phyloP scores from a whole-genome alignment of 352 stramenopile species.

The Phytophthora pini region DNA sequence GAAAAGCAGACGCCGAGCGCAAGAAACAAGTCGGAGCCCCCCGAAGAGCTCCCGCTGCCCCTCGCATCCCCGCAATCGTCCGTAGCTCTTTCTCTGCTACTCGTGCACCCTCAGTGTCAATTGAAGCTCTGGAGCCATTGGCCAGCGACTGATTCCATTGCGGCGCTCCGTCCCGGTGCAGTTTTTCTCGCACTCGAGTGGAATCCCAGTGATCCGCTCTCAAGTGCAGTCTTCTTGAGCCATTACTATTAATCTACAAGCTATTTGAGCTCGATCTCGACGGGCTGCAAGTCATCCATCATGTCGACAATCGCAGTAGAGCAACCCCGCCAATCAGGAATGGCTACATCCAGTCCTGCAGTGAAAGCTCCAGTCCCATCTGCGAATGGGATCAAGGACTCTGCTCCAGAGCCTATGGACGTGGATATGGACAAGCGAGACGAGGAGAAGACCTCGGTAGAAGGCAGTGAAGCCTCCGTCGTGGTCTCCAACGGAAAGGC shows the following conservation, averaged over 20 bases:
- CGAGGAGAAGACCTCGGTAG: constrained; percentile 1
- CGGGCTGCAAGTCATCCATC: background rate
- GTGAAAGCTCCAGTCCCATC: constrained; percentile 13
- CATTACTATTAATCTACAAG: constrained; percentile 8
- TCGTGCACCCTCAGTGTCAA: constrained; percentile 14
- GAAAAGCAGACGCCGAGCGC: constrained; percentile 37
- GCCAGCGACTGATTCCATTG: constrained; percentile 14
- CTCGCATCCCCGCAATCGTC: constrained; percentile 17
- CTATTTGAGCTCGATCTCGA: background rate
- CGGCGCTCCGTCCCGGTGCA: constrained; percentile 11
- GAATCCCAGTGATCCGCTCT: constrained; percentile 21
- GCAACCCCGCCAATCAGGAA: constrained; percentile 30
- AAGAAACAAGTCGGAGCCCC: constrained; percentile 28
- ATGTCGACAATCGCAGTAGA: constrained; percentile 45
- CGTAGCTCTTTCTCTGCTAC: background rate
- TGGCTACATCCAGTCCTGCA: constrained; percentile 30
- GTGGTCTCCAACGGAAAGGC: constrained; percentile 22
- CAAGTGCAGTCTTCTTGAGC: constrained; percentile 3
- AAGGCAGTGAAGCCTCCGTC: background rate
- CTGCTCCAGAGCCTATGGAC: constrained; percentile 20
- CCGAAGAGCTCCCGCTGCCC: constrained; percentile 12
- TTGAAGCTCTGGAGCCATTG: constrained; percentile 30
- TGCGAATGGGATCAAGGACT: constrained; percentile 21
- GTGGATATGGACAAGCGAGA: constrained; percentile 23
- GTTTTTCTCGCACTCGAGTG: constrained; percentile 12